Percentiles rank a stretch among this genome's conserved stretches.
Evolutionary conservation across 257 asterid genomes (phyloP).

Genomic region (Jaltomata sinuosa): DNA sequence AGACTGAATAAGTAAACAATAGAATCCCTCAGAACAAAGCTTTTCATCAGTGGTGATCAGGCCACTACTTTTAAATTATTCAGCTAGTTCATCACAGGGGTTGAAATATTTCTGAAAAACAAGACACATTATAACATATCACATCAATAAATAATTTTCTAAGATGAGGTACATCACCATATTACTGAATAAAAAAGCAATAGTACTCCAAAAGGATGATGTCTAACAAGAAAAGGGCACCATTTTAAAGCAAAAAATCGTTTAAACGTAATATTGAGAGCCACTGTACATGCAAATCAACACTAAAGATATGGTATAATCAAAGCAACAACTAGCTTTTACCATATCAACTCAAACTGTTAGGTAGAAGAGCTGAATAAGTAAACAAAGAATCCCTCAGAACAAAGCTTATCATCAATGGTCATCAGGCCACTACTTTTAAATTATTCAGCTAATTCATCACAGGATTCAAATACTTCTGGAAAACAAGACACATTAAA

Average conservation of each 20-base stretch:
- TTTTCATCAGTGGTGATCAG: background rate
- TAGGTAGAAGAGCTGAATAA: too few relatives aligned
- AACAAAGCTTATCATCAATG: background rate
- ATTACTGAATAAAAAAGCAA: background rate
- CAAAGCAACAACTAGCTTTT: background rate
- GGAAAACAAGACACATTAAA: background rate
- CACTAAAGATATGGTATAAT: background rate
- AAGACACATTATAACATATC: background rate
- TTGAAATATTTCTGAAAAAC: background rate
- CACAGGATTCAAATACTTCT: background rate
- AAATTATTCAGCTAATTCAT: background rate
- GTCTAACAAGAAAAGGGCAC: background rate
- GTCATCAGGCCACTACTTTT: slow-evolving; percentile 1
- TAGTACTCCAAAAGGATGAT: background rate
- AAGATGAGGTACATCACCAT: background rate
- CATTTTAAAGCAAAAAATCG: background rate
- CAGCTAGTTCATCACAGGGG: background rate
- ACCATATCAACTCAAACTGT: too few relatives aligned
- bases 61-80: slow-evolving; percentile 2
- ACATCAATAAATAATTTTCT: background rate
- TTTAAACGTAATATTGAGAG: background rate
- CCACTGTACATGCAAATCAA: background rate
- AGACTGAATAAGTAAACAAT: background rate
- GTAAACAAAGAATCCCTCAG: background rate
- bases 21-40: background rate